These are phyloP conservation scores for Elsinoe perseae DNA, from an alignment of 2,329 filamentous ascomycete species.

Conservation along the genomic window DNA sequence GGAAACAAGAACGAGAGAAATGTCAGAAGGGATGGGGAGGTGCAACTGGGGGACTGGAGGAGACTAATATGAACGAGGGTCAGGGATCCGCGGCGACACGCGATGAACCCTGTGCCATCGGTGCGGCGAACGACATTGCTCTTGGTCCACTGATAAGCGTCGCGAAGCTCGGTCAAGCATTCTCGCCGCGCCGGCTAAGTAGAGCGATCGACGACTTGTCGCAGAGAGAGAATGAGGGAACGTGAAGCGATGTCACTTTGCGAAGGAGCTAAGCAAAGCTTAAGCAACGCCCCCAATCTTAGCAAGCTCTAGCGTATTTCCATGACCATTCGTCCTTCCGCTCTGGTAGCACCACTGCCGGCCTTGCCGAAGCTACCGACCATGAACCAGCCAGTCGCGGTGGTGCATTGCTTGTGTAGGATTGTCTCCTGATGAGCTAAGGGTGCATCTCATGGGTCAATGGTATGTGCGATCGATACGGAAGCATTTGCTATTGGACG, in stretches of 20 bases:
- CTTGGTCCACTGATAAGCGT: slow-evolving; percentile 7
- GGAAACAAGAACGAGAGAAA: neutral
- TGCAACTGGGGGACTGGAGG: neutral
- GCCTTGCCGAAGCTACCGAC: neutral
- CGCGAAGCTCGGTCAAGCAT: slow-evolving; percentile 5
- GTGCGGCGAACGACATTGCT: neutral
- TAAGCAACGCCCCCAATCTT: slow-evolving; percentile 1
- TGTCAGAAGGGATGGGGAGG: neutral
- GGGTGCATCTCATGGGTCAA: neutral
- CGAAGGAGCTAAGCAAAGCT: slow-evolving; percentile 1
- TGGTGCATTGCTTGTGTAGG: neutral
- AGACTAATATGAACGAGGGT: neutral
- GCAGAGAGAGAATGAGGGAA: neutral
- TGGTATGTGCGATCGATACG: neutral
- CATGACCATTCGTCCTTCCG: slow-evolving; percentile 5
- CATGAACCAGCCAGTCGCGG: neutral
- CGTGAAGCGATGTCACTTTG: slow-evolving; percentile 6
- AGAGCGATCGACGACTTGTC: neutral
- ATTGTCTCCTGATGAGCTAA: neutral
- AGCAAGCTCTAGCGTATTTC: slow-evolving; percentile 1
- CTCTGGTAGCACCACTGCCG: neutral
- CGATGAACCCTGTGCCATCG: neutral
- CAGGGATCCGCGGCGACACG: neutral
- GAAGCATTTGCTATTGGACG: neutral
- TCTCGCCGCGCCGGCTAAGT: neutral